phyloP scores from a whole-genome alignment of 345 rosid species.

The Microthlaspi erraticum region DNA sequence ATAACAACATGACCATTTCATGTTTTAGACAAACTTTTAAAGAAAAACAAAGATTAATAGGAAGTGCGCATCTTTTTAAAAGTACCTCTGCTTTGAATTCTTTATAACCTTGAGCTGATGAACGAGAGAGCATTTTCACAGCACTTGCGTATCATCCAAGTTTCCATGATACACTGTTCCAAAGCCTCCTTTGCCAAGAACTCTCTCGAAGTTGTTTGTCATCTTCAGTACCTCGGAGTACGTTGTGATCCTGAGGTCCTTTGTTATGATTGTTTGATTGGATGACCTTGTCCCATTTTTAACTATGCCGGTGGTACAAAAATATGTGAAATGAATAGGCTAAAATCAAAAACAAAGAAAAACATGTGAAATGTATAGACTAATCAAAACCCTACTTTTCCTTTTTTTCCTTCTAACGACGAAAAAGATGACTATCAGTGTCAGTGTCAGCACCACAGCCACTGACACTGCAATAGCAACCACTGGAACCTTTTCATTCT shows the following conservation, averaged over 20 bases:
- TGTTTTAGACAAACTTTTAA: no score
- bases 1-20: background rate
- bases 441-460: no score
- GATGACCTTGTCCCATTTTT: conserved; percentile 14
- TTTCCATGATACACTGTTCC: conserved; percentile 46
- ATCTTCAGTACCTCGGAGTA: conserved; percentile 40
- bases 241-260: conserved; percentile 32
- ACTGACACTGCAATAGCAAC: conserved; percentile 29
- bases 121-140: conserved; percentile 47
- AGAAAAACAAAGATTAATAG: no score
- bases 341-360: background rate
- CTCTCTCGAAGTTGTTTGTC: conserved; percentile 44
- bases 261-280: conserved; percentile 25
- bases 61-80: no score
- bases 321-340: no score
- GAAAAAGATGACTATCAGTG: conserved; percentile 29
- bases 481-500: background rate
- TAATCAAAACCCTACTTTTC: no score
- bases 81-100: conserved; percentile 51
- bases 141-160: conserved; percentile 45
- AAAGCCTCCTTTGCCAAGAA: conserved; percentile 48
- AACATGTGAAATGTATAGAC: no score
- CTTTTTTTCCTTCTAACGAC: background rate
- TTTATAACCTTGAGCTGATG: conserved; percentile 47
- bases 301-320: no score